Conservation (phyloP, 257 asterid genomes). For the Nicotiana otophora region DNA sequence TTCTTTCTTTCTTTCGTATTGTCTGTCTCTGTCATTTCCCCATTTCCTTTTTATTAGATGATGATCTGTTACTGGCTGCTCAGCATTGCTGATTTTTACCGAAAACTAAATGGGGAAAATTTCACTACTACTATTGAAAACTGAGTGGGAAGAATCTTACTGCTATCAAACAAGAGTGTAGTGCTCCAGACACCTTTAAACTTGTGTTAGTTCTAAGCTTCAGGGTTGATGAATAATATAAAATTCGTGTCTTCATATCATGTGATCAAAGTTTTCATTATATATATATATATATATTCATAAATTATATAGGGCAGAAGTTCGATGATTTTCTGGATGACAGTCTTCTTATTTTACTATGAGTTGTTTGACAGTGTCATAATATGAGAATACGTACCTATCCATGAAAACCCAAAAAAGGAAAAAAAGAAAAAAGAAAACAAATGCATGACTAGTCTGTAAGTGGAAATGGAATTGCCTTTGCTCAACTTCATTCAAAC, state of each 20-base stretch:
- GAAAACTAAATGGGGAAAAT: background rate
- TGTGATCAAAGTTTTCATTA: background rate
- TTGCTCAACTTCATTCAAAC: background rate
- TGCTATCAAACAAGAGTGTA: background rate
- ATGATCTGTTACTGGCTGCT: background rate
- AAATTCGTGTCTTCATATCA: background rate
- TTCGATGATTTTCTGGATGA: background rate
- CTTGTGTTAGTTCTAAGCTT: background rate
- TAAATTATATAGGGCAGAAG: background rate
- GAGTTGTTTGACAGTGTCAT: background rate
- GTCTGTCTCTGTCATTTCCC: background rate
- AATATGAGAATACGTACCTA: background rate
- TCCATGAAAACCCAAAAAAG: background rate
- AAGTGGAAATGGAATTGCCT: background rate
- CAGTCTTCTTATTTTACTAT: background rate
- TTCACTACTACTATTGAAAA: background rate
- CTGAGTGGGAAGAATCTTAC: background rate
- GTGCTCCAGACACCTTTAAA: background rate
- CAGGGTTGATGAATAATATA: background rate
- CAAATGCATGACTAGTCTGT: background rate
- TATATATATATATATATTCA: background rate
- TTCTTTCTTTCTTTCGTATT: background rate
- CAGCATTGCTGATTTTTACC: background rate
- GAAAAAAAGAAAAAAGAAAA: background rate
- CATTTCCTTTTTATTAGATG: background rate